A percentile compares a stretch with the other conserved stretches of the same genome.
These are phyloP conservation scores for Athelia sp. DNA, from an alignment of 1,284 basidiomycete species.

Conservation along the genomic window DNA sequence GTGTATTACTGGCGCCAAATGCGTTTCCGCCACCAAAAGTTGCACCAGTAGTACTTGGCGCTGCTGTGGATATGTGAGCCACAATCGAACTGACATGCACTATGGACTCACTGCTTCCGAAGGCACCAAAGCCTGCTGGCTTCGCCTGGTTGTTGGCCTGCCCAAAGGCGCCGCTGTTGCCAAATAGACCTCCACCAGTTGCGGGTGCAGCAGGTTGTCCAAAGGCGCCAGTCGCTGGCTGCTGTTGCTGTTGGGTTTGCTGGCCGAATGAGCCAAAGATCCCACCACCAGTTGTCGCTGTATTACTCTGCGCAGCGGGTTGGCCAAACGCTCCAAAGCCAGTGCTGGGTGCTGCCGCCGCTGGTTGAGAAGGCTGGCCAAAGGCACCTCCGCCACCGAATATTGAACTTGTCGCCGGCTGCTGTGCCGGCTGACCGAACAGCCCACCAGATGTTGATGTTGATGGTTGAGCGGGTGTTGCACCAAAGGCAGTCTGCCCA, in stretches of 20 bases:
- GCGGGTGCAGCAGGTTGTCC: slow-evolving; percentile 42
- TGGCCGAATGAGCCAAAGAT: slow-evolving; percentile 16
- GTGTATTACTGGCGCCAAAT: slow-evolving; percentile 27
- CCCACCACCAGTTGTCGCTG: background rate
- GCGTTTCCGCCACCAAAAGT: slow-evolving; percentile 34
- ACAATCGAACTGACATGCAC: background rate
- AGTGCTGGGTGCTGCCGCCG: background rate
- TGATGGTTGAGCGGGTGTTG: slow-evolving; percentile 19
- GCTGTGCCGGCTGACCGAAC: slow-evolving; percentile 41
- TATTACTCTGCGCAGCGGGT: background rate
- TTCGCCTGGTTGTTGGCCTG: background rate
- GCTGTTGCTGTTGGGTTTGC: slow-evolving; percentile 37
- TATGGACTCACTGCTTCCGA: slow-evolving; percentile 22
- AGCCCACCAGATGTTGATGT: slow-evolving; percentile 23
- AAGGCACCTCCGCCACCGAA: slow-evolving; percentile 4
- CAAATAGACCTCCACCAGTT: slow-evolving; percentile 34
- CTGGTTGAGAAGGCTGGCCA: background rate
- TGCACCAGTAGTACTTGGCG: slow-evolving; percentile 8
- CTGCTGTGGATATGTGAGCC: too few relatives aligned
- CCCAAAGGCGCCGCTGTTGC: slow-evolving; percentile 1
- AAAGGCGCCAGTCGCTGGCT: slow-evolving; percentile 37
- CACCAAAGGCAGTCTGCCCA: slow-evolving; percentile 36
- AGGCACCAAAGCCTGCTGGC: slow-evolving; percentile 28
- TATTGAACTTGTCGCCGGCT: slow-evolving; percentile 21
- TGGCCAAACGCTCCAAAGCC: slow-evolving; percentile 1